phyloP scores from a whole-genome alignment of 495 filamentous ascomycete genomes.

The Neurospora intermedia region DNA sequence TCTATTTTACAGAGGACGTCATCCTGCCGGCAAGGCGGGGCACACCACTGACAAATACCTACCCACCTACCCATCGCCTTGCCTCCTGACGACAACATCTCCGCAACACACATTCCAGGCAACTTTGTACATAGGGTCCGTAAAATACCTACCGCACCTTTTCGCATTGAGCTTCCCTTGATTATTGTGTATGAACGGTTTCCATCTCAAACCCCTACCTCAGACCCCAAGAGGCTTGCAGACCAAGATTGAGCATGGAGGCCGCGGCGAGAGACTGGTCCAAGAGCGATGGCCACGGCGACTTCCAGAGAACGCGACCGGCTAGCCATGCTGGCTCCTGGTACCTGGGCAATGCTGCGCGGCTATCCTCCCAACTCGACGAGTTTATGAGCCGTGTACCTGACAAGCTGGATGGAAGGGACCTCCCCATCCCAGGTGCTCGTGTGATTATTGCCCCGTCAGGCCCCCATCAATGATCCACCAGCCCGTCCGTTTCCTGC shows the following conservation, averaged over 20 bases:
- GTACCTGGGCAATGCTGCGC: slow-evolving; percentile 56
- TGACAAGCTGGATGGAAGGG: slow-evolving; percentile 42
- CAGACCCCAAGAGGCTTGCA: neutral
- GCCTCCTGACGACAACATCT: neutral
- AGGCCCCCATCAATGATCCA: slow-evolving; percentile 24
- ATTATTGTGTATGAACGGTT: neutral
- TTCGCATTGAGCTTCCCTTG: neutral
- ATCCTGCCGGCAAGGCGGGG: neutral
- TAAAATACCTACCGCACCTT: neutral
- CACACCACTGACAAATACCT: neutral
- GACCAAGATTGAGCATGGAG: neutral
- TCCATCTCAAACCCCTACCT: neutral
- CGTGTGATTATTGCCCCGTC: slow-evolving; percentile 94
- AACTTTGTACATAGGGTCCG: neutral
- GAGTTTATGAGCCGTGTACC: slow-evolving; percentile 68
- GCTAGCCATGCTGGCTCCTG: slow-evolving; percentile 58
- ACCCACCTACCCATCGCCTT: neutral
- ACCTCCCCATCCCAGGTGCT: slow-evolving; percentile 64
- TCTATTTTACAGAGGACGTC: neutral
- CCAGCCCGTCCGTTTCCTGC: neutral
- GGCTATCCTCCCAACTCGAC: slow-evolving; percentile 64
- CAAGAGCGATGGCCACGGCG: neutral
- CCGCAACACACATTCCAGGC: neutral
- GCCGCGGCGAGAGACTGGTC: neutral
- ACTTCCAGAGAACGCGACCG: slow-evolving; percentile 36